Evolutionary conservation across 75 land plant species (phyloP).

Genomic region (Pseudotsuga menziesii): DNA sequence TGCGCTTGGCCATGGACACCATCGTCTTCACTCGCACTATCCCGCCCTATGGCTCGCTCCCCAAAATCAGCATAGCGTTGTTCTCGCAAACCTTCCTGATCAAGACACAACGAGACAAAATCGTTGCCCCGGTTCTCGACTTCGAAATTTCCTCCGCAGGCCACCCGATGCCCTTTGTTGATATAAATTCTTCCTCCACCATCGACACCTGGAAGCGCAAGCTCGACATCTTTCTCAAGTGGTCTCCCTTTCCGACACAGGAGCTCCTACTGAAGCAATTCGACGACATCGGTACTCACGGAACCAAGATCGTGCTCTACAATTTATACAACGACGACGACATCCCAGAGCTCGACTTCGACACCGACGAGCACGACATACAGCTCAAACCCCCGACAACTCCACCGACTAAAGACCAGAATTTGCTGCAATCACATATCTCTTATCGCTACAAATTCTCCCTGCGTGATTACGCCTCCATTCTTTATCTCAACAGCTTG

Average conservation of each 20-base stretch:
- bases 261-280: conserved; percentile 9
- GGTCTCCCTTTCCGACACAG: conserved; percentile 9
- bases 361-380: background rate
- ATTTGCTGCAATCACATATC: too few relatives aligned
- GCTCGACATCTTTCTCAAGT: background rate
- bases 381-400: background rate
- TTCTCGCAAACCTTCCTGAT: conserved; percentile 10
- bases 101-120: background rate
- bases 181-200: background rate
- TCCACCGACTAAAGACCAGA: too few relatives aligned
- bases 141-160: background rate
- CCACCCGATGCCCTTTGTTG: background rate
- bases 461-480: conserved; percentile 19
- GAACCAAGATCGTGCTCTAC: conserved; percentile 15
- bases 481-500: conserved; percentile 19
- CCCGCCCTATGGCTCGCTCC: conserved; percentile 2
- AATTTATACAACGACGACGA: conserved; percentile 14
- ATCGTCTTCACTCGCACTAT: conserved; percentile 6
- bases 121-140: conserved; percentile 12
- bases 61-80: conserved; percentile 8
- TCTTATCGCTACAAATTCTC: too few relatives aligned
- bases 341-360: conserved; percentile 13
- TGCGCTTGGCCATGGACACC: conserved; percentile 14
- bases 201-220: conserved; percentile 9
- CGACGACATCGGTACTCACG: conserved; percentile 1